Evolutionary conservation across 768 basidiomycete genomes (phyloP).

Genomic region (Amyloporia xantha): DNA sequence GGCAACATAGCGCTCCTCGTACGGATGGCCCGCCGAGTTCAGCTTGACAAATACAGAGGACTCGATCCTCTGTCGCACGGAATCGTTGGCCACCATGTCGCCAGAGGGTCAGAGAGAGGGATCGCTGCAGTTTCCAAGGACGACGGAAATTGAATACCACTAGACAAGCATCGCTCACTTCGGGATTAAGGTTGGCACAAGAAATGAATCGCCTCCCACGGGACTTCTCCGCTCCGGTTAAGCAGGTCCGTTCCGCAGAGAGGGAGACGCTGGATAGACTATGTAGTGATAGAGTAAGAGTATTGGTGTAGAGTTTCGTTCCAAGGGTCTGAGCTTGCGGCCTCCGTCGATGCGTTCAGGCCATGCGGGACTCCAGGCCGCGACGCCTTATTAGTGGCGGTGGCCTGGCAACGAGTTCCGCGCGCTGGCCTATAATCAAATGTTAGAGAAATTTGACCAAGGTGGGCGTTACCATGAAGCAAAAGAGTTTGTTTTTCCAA

Average conservation of each 20-base stretch:
- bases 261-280: no score
- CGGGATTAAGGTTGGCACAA: neutral
- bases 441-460: no score
- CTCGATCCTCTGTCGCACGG: neutral
- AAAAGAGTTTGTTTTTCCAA: no score
- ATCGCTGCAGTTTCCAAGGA: neutral
- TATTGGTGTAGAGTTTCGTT: no score
- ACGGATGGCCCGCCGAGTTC: slow-evolving; percentile 2
- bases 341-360: no score
- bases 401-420: no score
- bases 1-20: slow-evolving; percentile 66
- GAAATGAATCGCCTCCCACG: slow-evolving; percentile 2
- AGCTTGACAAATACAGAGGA: slow-evolving; percentile 5
- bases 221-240: neutral
- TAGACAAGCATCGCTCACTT: neutral
- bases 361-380: no score
- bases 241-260: neutral
- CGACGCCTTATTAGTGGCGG: no score
- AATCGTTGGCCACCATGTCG: neutral
- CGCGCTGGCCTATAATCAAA: no score
- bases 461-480: no score
- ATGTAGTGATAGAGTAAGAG: no score
- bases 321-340: no score
- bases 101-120: neutral
- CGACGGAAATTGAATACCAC: neutral